Base-by-base conservation (phyloP, 257 asterid species). In the Fraxinus quadrangulata region DNA sequence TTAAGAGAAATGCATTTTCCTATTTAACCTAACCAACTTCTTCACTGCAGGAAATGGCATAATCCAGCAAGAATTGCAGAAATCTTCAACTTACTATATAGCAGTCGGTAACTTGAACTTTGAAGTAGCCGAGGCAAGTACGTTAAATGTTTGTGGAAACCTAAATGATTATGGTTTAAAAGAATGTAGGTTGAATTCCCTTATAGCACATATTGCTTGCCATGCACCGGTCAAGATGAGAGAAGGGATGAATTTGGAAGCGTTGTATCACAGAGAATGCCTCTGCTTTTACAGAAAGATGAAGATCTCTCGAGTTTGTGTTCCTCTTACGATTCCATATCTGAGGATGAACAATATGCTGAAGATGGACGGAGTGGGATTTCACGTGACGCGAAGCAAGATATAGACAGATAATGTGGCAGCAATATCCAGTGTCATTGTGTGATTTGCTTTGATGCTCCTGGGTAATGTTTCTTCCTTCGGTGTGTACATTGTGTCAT, bases 401-500 rank as follows among this genome's bases (percentile, higher is more conserved):
- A 79, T 21, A 84, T 80, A 68, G 96, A 85, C 28, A 82, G 85
- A 26, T 90, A 88, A 74, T 2, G 72, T 73, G 79, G 67, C 70
- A 82, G 76, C 47, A 77, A 73, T 79, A 76, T 73, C 70, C 85
- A 80, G 65, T 86, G 78, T 56, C 85, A 81, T 67, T 94, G 98
- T 82, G 89, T 96, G 66, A 89, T 92, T 79, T 94, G 98, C 87
- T 94, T 89, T 81, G 94, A 92, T 84, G 94, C 94, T 59, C 97
- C 92, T 11, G 84, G 90, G 86, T 89, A 90, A 77, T 87, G 88
- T 77, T 92, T 94, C 89, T 94, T 92, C 83, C 82, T 94, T 70
- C 98, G 96, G 4, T 94, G 98, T 26, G 98, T 96, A 40, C 97
- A 92, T 80, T 88, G 91, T 75, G 94, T 79, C 97, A 92, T 80